Conservation (phyloP, 352 stramenopile species). For the Phytophthora pisi region DNA sequence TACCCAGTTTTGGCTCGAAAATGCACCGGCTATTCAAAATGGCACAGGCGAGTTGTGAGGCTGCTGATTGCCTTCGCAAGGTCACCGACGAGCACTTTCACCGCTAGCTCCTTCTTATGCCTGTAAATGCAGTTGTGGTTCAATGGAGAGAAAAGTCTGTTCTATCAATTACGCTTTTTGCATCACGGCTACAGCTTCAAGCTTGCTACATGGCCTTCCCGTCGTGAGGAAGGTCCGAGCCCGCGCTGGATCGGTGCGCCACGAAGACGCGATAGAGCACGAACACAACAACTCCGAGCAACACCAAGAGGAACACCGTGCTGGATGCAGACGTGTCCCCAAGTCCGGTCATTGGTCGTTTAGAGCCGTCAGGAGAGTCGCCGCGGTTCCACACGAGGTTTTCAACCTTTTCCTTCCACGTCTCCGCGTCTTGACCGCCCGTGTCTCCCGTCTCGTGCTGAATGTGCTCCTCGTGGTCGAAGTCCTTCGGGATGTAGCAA, state of each 20-base stretch:
- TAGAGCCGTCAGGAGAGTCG: conserved; percentile 27
- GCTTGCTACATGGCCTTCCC: conserved; percentile 37
- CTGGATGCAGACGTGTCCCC: conserved; percentile 41
- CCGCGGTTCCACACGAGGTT: conserved; percentile 60
- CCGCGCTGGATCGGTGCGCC: conserved; percentile 2
- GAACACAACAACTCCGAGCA: conserved; percentile 52
- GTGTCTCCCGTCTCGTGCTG: conserved; percentile 34
- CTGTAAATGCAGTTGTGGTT: background rate
- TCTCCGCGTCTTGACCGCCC: conserved; percentile 42
- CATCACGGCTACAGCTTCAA: conserved; percentile 27
- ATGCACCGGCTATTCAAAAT: background rate
- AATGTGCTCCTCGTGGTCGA: conserved; percentile 38
- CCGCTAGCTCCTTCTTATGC: background rate
- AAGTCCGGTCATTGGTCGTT: conserved; percentile 29
- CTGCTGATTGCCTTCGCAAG: no score
- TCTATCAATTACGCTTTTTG: conserved; percentile 29
- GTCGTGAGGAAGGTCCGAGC: conserved; percentile 30
- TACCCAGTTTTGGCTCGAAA: conserved; percentile 5
- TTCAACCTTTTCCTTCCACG: conserved; percentile 68
- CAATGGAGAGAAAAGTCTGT: background rate
- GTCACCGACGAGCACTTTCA: no score
- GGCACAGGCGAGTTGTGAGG: background rate
- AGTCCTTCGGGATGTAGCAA: conserved; percentile 83
- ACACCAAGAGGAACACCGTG: conserved; percentile 44
- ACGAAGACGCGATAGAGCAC: conserved; percentile 51